A percentile compares a stretch with the other conserved stretches of the same genome.
phyloP scores from a whole-genome alignment of 805 yeast genomes.

The Soucietia sequanensis region DNA sequence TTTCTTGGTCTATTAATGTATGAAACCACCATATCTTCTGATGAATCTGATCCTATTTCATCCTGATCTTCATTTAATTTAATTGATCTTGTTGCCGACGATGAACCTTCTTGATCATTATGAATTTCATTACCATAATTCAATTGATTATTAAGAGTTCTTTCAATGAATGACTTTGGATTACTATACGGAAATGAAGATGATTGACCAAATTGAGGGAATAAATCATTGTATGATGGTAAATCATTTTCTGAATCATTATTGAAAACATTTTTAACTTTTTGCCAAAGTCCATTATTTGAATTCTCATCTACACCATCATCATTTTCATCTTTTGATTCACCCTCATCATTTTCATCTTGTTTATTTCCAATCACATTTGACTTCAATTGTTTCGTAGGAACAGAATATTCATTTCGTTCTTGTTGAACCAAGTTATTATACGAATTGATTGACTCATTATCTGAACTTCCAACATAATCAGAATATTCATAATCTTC shows the following conservation, averaged over 20 bases:
- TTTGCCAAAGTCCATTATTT: conserved; percentile 39
- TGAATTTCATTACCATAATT: too few relatives aligned
- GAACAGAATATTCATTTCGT: too few relatives aligned
- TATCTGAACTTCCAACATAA: conserved; percentile 17
- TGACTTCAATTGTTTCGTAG: too few relatives aligned
- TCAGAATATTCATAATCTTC: conserved; percentile 22
- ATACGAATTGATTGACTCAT: conserved; percentile 3
- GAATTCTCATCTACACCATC: conserved; percentile 1
- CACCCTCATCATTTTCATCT: too few relatives aligned
- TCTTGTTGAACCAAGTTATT: too few relatives aligned
- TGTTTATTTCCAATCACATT: too few relatives aligned
- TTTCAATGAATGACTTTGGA: conserved; percentile 35
- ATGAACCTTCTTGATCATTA: conserved; percentile 2
- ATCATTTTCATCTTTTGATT: conserved; percentile 3
- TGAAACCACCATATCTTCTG: conserved; percentile 44
- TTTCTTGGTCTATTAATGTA: conserved; percentile 45
- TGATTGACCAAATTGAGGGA: conserved; percentile 53
- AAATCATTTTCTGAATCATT: conserved; percentile 37
- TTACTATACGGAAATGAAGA: conserved; percentile 14
- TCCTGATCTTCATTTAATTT: conserved; percentile 15
- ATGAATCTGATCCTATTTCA: conserved; percentile 39
- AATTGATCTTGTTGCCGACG: conserved; percentile 3
- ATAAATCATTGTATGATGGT: conserved; percentile 75
- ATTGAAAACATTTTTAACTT: conserved; percentile 41
- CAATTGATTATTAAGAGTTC: conserved; percentile 23